These are phyloP conservation scores for Cicer chorassanicum DNA, from an alignment of 306 rosid genomes.

Conservation along the genomic window DNA sequence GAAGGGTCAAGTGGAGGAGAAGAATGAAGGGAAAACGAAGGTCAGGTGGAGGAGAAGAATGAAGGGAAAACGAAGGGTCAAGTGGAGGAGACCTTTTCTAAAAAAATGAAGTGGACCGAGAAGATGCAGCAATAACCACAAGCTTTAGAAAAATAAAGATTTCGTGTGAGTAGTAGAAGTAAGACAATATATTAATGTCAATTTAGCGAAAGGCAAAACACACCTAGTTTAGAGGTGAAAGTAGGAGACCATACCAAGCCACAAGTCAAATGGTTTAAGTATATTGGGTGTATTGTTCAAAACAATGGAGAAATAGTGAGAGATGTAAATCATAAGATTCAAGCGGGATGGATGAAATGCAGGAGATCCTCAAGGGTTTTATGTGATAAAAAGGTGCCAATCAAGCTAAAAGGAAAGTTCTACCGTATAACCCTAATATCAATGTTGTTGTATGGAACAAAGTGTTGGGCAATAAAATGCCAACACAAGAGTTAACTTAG, in stretches of 20 bases:
- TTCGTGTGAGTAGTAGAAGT: neutral
- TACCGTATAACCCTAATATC: neutral
- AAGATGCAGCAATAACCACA: neutral
- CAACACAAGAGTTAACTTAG: neutral
- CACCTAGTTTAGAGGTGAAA: conserved; percentile 5
- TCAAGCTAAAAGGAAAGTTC: neutral
- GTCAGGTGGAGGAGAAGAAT: too few species aligned
- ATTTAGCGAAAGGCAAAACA: neutral
- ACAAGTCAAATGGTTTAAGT: neutral
- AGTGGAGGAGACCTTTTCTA: too few species aligned
- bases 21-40: too few species aligned
- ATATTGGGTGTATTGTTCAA: neutral
- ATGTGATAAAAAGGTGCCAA: neutral
- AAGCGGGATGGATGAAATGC: neutral
- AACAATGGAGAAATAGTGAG: neutral
- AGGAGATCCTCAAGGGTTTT: neutral
- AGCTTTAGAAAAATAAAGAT: neutral
- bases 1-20: too few species aligned
- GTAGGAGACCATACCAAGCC: neutral
- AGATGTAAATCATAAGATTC: neutral
- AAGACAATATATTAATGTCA: neutral
- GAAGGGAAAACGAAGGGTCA: too few species aligned
- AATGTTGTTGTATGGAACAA: neutral
- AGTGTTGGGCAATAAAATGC: neutral
- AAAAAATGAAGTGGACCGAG: too few species aligned